Evolutionary conservation across 805 yeast species (phyloP), one percentile per base, ranked within the genome.

Genomic region (Wickerhamiella cacticola): DNA sequence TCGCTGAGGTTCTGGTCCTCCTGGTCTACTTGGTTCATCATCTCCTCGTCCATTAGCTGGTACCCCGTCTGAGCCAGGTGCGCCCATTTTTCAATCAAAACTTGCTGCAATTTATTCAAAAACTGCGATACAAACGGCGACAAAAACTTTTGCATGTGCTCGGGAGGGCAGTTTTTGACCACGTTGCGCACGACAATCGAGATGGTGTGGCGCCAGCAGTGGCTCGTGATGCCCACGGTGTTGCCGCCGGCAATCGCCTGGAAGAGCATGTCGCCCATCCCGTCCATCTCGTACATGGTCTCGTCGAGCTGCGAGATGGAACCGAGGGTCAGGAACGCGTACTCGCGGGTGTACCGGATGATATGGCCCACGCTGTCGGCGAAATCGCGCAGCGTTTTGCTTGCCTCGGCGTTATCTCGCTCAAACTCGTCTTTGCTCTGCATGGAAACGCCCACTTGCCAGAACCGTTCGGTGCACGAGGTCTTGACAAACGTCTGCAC

Each of bases 281-380:
- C 79, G 1, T 95, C 95, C 39, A 88, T 77, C 52, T 80, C 88
- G 58, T 84, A 92, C 52, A 92, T 70, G 0, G 96, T 82, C 51
- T 81, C 94, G 44, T 92, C 96, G 48, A 92, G 70, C 57, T 85
- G 89, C 0, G 95, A 77, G 45, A 92, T 82, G 1, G 96, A 84
- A 15, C 94, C 88, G 29, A 92, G 72, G 1, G 96, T 85, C 53
- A 89, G 66, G 60, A 87, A 83, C 2, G 96, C 95, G 62, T 94
- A 92, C 63, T 92, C 98, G 55, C 98, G 75, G 0, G 98, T 92
- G 60, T 94, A 92, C 57, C 98, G 72, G 13, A 92, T 80, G 58
- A 86, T 84, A 63, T 92, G 96, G 15, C 98, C 99, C 12, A 92
- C 94, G 12, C 95, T 82, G 62, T 94, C 97, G 0, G 98, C 97